Conservation (phyloP, 176 grass and related monocot species). For the Paspalum vaginatum region DNA sequence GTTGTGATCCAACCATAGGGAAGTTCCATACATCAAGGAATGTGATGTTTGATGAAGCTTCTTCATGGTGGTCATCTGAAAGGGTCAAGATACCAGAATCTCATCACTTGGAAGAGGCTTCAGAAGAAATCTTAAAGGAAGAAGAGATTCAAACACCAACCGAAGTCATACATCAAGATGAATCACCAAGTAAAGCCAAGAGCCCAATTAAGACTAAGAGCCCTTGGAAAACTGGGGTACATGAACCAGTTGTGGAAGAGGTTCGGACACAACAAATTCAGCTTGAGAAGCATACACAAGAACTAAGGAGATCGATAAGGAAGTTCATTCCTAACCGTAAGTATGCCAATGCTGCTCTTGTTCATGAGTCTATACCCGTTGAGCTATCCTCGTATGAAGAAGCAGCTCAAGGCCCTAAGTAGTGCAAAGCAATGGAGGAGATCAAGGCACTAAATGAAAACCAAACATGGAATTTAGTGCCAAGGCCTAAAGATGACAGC, state of each 20-base stretch:
- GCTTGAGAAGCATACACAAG: no score
- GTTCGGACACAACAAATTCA: no score
- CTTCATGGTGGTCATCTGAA: not conserved
- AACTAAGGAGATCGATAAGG: no score
- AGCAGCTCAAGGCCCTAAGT: not conserved
- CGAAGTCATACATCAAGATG: no score
- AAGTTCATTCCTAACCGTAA: no score
- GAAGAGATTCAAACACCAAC: not conserved
- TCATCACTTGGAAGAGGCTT: not conserved
- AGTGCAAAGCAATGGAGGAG: not conserved
- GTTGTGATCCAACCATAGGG: slow-evolving; percentile 12
- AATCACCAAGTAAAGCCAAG: no score
- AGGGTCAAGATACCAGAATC: not conserved
- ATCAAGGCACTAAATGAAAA: not conserved
- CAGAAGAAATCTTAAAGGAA: not conserved
- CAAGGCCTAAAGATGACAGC: not conserved
- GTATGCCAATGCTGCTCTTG: not conserved
- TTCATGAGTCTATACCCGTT: not conserved
- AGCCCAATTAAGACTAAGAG: no score
- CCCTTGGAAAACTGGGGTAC: no score
- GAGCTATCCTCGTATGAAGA: not conserved
- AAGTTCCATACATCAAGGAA: not conserved
- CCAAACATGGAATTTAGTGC: not conserved
- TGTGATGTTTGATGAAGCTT: not conserved
- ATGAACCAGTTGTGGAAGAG: no score